These are phyloP conservation scores for Candida suzukii DNA, from an alignment of 805 yeast genomes.

Conservation along the genomic window DNA sequence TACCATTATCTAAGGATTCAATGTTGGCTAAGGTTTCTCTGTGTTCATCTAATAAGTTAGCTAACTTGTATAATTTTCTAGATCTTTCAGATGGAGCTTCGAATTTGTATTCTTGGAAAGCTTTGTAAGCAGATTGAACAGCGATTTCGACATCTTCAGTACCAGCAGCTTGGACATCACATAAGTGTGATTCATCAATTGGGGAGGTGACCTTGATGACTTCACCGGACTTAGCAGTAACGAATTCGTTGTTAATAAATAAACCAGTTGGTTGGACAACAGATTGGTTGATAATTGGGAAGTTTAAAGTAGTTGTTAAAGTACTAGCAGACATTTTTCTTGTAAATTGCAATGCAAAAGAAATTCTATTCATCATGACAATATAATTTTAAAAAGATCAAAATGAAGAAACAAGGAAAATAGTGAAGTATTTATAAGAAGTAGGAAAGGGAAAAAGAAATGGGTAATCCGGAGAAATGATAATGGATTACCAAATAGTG, in stretches of 20 bases:
- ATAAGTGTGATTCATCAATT: conserved; percentile 43
- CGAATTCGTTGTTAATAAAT: conserved; percentile 53
- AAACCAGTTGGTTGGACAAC: conserved; percentile 52
- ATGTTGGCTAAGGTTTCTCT: conserved; percentile 58
- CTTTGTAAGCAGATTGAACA: conserved; percentile 58
- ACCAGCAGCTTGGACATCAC: conserved; percentile 46
- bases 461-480: not conserved
- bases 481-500: not conserved
- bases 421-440: not conserved
- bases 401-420: not conserved
- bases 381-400: not conserved
- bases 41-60: conserved; percentile 61
- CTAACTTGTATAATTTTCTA: conserved; percentile 47
- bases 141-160: conserved; percentile 64
- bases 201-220: conserved; percentile 48
- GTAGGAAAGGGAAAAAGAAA: not conserved
- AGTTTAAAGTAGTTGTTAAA: conserved; percentile 21
- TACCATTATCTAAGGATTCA: conserved; percentile 76
- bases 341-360: not conserved
- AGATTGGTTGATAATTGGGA: conserved; percentile 26
- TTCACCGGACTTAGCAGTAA: conserved; percentile 39
- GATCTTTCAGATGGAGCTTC: conserved; percentile 53
- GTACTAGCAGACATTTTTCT: conserved; percentile 11
- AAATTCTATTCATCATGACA: not conserved
- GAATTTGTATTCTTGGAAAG: conserved; percentile 55